A percentile compares a stretch with the other conserved stretches of the same genome.
These are phyloP conservation scores for Fusarium sp. DNA, from an alignment of 2,329 filamentous ascomycete species.

Conservation along the genomic window DNA sequence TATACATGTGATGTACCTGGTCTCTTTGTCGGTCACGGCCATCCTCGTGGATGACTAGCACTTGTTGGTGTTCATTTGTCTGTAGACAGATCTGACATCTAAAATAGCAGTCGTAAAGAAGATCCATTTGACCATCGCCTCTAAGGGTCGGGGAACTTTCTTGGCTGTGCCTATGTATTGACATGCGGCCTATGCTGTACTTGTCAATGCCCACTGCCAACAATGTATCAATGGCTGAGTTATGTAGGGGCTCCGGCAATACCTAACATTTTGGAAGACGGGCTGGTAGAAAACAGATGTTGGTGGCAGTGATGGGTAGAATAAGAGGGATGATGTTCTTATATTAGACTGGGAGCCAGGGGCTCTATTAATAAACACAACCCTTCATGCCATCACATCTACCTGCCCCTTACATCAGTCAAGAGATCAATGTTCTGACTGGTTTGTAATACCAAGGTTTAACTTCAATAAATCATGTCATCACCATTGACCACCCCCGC, in stretches of 20 bases:
- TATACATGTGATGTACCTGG: not conserved
- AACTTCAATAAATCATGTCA: conserved; percentile 15
- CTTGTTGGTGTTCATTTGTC: not conserved
- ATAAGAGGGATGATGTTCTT: not conserved
- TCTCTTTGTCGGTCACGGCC: not conserved
- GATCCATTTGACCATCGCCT: not conserved
- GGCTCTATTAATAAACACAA: conserved; percentile 5
- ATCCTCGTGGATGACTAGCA: not conserved
- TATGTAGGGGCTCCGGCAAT: not conserved
- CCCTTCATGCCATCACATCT: conserved; percentile 7
- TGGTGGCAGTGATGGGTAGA: not conserved
- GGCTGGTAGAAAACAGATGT: not conserved
- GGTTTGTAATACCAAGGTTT: conserved; percentile 23
- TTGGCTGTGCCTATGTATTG: not conserved
- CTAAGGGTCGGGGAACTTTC: not conserved
- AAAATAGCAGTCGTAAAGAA: not conserved
- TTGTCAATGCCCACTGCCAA: not conserved
- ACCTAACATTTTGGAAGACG: not conserved
- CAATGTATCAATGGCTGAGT: not conserved
- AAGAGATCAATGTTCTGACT: not conserved
- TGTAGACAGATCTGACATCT: not conserved
- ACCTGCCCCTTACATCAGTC: conserved; percentile 15
- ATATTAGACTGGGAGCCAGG: not conserved
- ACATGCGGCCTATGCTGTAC: not conserved
- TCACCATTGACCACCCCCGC: conserved; percentile 22